Base-by-base conservation (phyloP, 371 early-diverging fungal genomes). In the Parasitella parasitica region DNA sequence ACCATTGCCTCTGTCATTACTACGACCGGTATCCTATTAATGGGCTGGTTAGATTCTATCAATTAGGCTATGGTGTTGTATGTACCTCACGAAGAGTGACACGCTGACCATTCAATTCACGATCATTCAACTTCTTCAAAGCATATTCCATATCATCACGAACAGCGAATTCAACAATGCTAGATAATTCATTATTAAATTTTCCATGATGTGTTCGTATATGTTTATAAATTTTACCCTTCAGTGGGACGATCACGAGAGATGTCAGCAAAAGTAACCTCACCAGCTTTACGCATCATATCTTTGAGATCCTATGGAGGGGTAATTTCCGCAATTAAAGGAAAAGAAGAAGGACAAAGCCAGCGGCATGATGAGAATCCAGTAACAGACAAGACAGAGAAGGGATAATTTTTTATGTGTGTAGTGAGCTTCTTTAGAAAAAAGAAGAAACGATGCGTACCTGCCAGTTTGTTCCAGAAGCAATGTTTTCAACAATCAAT, bases 201-300 rank as follows among this genome's bases (percentile, higher is more conserved):
- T 60, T 7, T 30, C 35, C 24, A 18, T 4, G 32, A 4, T 34
- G 18, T 11, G 13, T 56, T 36, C 20, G 22, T 39, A n/a, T n/a
- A n/a, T n/a, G n/a, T n/a, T 18, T 22, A 15, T 16, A 0, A 32
- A n/a, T 56, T 78, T 78, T 82, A 92, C 93, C 97, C 97, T 74
- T 92, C 89, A 28, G 93, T 91, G 36, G 91, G 89, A 43, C 91
- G 85, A 56, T 85, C 84, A 69, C 86, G 87, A 78, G 88, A 89
- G 34, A 93, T 87, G 71, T 96, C 95, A 28, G 97, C 90, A 83
- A 93, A 97, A 35, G 90, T 86, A 9, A 97, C 97, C 73, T 95
- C 94, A 62, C 97, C 97, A 57, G 94, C 97, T 69, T 92, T 91
- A 70, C 96, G 92, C 85, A 96, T 91, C 73, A 94, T 83, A 75